These are phyloP conservation scores for Halophytophthora batemanensis DNA, from an alignment of 352 stramenopile genomes.

Conservation along the genomic window DNA sequence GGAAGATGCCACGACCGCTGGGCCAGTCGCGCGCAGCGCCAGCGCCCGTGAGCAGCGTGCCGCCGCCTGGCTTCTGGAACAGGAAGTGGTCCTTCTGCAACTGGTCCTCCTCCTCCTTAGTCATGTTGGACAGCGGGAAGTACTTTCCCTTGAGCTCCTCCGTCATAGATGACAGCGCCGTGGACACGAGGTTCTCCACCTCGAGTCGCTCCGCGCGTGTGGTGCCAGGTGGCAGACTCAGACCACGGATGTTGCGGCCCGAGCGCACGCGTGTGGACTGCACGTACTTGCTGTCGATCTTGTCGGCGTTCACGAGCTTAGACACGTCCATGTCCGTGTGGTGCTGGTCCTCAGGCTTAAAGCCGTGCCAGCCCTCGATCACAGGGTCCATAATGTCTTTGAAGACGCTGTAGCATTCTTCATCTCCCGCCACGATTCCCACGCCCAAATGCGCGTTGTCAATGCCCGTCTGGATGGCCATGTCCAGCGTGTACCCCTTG, in stretches of 20 bases:
- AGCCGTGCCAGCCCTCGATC: slow-evolving; percentile 86
- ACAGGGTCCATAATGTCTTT: slow-evolving; percentile 84
- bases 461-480: slow-evolving; percentile 84
- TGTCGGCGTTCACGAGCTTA: slow-evolving; percentile 69
- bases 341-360: slow-evolving; percentile 77
- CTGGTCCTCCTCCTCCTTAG: slow-evolving; percentile 89
- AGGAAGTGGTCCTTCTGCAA: slow-evolving; percentile 90
- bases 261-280: slow-evolving; percentile 91
- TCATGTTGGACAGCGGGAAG: slow-evolving; percentile 87
- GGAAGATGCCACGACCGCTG: slow-evolving; percentile 90
- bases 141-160: slow-evolving; percentile 88
- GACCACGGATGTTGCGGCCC: slow-evolving; percentile 86
- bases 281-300: slow-evolving; percentile 82
- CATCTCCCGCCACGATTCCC: slow-evolving; percentile 81
- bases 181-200: slow-evolving; percentile 84
- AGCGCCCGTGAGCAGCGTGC: slow-evolving; percentile 77
- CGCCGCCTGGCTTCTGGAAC: slow-evolving; percentile 92
- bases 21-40: slow-evolving; percentile 92
- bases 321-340: slow-evolving; percentile 78
- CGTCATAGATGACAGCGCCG: slow-evolving; percentile 62
- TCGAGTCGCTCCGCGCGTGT: slow-evolving; percentile 77
- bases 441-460: slow-evolving; percentile 81
- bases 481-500: slow-evolving; percentile 84
- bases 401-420: slow-evolving; percentile 80
- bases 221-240: slow-evolving; percentile 86